Base-by-base conservation (phyloP, 2,329 filamentous ascomycete genomes). In the Sordariomycetes sp. region DNA sequence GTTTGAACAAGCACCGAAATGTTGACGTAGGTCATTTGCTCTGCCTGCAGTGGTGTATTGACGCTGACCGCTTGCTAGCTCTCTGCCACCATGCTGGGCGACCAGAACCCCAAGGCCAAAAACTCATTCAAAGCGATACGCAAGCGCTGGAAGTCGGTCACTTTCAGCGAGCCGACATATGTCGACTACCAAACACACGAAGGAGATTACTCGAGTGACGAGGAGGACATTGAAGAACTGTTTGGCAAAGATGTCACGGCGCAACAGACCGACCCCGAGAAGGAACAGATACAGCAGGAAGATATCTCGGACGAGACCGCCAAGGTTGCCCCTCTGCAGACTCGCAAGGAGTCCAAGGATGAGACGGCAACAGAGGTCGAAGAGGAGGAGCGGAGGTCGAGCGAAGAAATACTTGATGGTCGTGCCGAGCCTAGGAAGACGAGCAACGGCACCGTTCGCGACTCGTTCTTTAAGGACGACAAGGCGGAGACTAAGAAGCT, bases 401-500 rank as follows among this genome's bases (percentile, higher is more conserved):
- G 78, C 45, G 82, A 86, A 36, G 84, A 90, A 30, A 71, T 75
- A 4, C 70, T 80, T 37, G 73, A 77, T 31, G 61, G 56, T 30
- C 75, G 68, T 40, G 47, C 57, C 37, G 64, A 72, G 27, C 60
- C 64, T 2, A 70, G 69, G 52, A 75, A 81, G 51, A 87, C 86
- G 23, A 77, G 82, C 42, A 93, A 94, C 46, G 87, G 87, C 27
- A 90, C 84, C 16, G 73, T 94, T 29, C 76, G 90, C 42, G 90
- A 96, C 58, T 94, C 90, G 1, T 95, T 96, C 67, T 95, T 95
- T 68, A 94, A 87, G 57, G 92, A 96, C 50, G 90, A 98, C 50
- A 86, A 77, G 21, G 82, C 86, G 24, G 92, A 96, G 58, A 95
- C 92, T 3, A 87, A 93, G 58, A 96, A 96, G 64, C 96, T 98